Conservation (phyloP, 495 filamentous ascomycete species). For the Tuber brumale region DNA sequence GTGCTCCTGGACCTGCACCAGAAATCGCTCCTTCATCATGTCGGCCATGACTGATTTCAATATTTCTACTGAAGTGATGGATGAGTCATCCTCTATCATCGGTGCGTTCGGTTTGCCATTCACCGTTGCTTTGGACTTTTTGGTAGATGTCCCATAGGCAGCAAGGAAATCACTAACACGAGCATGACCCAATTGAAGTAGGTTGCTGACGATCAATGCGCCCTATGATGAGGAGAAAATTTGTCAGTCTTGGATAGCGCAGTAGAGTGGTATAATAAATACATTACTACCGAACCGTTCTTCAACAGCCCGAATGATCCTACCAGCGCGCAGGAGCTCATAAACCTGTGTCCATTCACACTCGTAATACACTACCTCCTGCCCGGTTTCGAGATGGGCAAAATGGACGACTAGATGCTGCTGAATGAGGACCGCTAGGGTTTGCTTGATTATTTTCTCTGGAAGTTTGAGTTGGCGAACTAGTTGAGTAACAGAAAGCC, state of each 20-base stretch:
- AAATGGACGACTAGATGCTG: constrained; percentile 76
- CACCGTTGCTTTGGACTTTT: constrained; percentile 8
- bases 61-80: constrained; percentile 29
- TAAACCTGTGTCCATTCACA: constrained; percentile 58
- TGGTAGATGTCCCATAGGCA: constrained; percentile 34
- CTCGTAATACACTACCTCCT: constrained; percentile 63
- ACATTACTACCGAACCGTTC: constrained; percentile 56
- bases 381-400: constrained; percentile 54
- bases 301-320: constrained; percentile 69
- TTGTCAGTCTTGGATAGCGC: not conserved
- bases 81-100: constrained; percentile 12
- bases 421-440: constrained; percentile 76
- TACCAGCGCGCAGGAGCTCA: constrained; percentile 68
- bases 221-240: constrained; percentile 46
- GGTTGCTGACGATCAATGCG: constrained; percentile 61
- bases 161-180: constrained; percentile 59
- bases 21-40: constrained; percentile 36
- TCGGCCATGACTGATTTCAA: constrained; percentile 40
- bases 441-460: constrained; percentile 63
- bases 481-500: constrained; percentile 63
- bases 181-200: constrained; percentile 71
- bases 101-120: constrained; percentile 3
- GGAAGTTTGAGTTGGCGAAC: constrained; percentile 60
- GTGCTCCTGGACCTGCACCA: constrained; percentile 37
- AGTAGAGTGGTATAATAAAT: not conserved